Base-by-base conservation (phyloP, 2,329 filamentous ascomycete genomes). In the Periconia sp. region DNA sequence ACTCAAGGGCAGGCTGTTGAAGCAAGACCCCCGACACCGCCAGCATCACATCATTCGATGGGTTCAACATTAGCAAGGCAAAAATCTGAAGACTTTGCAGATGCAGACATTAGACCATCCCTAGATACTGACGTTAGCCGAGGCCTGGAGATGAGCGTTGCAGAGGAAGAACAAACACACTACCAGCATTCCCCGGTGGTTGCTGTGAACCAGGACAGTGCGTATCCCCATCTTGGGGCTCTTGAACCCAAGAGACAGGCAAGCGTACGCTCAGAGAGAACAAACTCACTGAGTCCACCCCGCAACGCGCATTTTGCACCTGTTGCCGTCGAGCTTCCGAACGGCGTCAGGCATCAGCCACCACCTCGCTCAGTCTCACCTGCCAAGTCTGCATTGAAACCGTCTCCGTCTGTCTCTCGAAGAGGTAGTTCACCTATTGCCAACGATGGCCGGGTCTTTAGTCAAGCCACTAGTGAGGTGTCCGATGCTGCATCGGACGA, bases 331-430 rank as follows among this genome's bases (percentile, higher is more conserved):
- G 73, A 78, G 17, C 68, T 75, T 12, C 59, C 73, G 29, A 64
- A 84, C 10, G 71, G 78, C 1, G 74, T 86, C 19, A 84, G 78
- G 50, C 87, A 92, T 60, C 79, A 83, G 40, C 88, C 88, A 5
- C 84, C 86, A 16, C 75, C 83, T 21, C 79, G 88, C 34, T 89
- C 87, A 4, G 73, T 87, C 9, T 91, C 88, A 0, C 88, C 88
- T 8, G 83, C 84, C 32, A 92, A 92, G 65, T 90, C 88, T 1
- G 88, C 87, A 2, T 62, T 92, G 50, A 92, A 92, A 63, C 77
- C 84, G 21, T 77, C 74, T 1, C 83, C 81, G 35, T 78, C 83
- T 2, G 76, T 79, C 1, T 76, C 74, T 0, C 50, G 73, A 9
- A 65, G 74, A 13, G 68, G 64, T 7, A 63, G 52, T 25, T 77